Conservation (phyloP, 2,329 filamentous ascomycete genomes). For the Ceratocystis papillata region DNA sequence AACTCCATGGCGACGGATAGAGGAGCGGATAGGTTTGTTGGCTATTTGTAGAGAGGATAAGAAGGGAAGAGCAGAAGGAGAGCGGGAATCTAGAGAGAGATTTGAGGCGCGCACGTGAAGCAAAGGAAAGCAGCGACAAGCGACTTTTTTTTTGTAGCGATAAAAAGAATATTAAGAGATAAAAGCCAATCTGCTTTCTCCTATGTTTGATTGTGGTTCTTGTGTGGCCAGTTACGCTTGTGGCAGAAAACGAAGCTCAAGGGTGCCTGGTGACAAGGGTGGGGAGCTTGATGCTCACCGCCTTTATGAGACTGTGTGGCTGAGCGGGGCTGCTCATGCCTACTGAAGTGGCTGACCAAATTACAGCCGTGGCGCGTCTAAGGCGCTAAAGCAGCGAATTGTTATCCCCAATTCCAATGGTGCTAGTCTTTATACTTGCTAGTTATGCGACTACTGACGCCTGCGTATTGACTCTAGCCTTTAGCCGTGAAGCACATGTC, state of each 20-base stretch:
- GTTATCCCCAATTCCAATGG: too few relatives aligned
- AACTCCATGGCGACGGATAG: slow-evolving; percentile 59
- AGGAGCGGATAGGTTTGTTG: not conserved
- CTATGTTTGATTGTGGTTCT: not conserved
- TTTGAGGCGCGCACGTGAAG: too few relatives aligned
- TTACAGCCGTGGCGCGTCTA: not conserved
- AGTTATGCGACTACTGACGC: too few relatives aligned
- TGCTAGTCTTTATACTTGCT: too few relatives aligned
- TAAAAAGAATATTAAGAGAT: not conserved
- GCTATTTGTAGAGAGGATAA: not conserved
- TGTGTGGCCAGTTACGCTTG: not conserved
- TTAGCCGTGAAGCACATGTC: too few relatives aligned
- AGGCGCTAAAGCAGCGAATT: too few relatives aligned
- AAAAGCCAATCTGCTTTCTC: not conserved
- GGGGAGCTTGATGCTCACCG: not conserved
- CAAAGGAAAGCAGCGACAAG: too few relatives aligned
- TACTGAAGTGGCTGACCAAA: not conserved
- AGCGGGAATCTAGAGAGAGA: not conserved
- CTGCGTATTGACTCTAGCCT: too few relatives aligned
- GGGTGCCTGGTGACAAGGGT: not conserved
- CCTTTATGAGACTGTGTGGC: not conserved
- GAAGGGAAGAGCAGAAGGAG: not conserved
- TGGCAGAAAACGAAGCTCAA: slow-evolving; percentile 10
- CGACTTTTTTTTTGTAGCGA: not conserved
- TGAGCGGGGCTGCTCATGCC: not conserved